These are phyloP conservation scores for Pseudozyma hubeiensis DNA, from an alignment of 1,284 basidiomycete genomes.

Conservation along the genomic window DNA sequence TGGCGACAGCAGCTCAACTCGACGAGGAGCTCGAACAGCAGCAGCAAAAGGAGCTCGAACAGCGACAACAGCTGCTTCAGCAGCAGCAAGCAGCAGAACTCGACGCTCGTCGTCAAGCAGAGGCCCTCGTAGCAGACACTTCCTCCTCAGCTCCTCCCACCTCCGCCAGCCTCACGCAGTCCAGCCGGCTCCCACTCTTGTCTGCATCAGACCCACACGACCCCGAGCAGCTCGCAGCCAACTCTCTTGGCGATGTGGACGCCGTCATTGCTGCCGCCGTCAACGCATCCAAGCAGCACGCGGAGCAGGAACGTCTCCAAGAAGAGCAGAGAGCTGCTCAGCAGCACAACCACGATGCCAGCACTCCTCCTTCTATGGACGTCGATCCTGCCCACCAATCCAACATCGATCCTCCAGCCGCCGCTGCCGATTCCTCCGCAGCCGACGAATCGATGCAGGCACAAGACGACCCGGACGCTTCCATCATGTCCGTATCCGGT, in stretches of 20 bases:
- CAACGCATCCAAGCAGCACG: conserved; percentile 42
- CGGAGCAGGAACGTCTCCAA: conserved; percentile 34
- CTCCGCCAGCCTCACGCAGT: conserved; percentile 1
- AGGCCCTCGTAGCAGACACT: conserved; percentile 19
- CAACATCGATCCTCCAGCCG: conserved; percentile 35
- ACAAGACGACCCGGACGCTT: conserved; percentile 37
- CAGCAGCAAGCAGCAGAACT: conserved; percentile 35
- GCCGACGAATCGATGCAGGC: conserved; percentile 28
- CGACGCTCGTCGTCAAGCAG: conserved; percentile 26
- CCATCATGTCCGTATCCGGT: conserved; percentile 30
- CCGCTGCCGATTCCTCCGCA: conserved; percentile 21
- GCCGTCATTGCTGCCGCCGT: conserved; percentile 48
- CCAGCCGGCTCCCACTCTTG: conserved; percentile 3
- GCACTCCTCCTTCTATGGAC: conserved; percentile 22
- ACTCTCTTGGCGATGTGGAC: conserved; percentile 42
- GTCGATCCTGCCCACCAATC: conserved; percentile 27
- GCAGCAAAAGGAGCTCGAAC: conserved; percentile 43
- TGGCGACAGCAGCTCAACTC: conserved; percentile 51
- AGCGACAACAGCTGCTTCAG: conserved; percentile 41
- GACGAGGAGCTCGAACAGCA: conserved; percentile 49
- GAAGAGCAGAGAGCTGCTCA: conserved; percentile 29
- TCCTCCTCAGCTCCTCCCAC: conserved; percentile 17
- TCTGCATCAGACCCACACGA: conserved; percentile 7
- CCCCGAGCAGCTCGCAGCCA: conserved; percentile 27
- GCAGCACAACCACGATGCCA: conserved; percentile 4